phyloP scores from a whole-genome alignment of 805 yeast species.

The Scheffersomyces lignosus region DNA sequence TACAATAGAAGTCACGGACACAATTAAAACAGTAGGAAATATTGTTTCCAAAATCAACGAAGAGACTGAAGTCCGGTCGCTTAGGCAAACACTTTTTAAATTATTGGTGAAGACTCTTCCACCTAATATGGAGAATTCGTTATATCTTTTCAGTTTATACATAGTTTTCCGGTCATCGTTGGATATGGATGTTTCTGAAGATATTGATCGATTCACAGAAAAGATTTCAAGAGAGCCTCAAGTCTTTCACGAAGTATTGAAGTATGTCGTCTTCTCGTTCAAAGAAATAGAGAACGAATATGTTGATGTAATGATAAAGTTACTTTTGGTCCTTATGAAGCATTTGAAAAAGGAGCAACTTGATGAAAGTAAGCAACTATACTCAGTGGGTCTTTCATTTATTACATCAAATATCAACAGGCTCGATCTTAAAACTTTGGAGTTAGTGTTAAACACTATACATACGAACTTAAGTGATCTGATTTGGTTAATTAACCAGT shows the following conservation, averaged over 20 bases:
- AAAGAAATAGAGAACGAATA: background rate
- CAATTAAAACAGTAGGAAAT: too few species aligned
- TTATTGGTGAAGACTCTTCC: too few species aligned
- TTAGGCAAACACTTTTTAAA: too few species aligned
- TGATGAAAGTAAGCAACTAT: background rate
- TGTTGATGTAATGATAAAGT: background rate
- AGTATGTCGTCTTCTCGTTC: background rate
- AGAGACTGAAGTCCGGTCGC: too few species aligned
- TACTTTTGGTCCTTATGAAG: too few species aligned
- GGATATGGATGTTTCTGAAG: background rate
- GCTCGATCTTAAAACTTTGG: slow-evolving; percentile 7
- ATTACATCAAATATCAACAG: slow-evolving; percentile 4
- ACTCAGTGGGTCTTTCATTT: background rate
- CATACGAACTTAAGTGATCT: slow-evolving; percentile 47
- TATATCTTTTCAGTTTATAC: slow-evolving; percentile 16
- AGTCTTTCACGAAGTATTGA: background rate
- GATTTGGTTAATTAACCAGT: slow-evolving; percentile 64
- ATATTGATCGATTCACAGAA: background rate
- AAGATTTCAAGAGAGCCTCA: background rate
- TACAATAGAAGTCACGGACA: too few species aligned
- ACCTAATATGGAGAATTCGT: slow-evolving; percentile 10
- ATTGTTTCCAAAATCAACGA: too few species aligned
- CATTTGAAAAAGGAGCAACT: background rate
- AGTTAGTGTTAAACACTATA: slow-evolving; percentile 22
- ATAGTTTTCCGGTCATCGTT: slow-evolving; percentile 4